Evolutionary conservation across 768 basidiomycete genomes (phyloP), one percentile per base, ranked within the genome.

Genomic region (Amanita molliuscula): DNA sequence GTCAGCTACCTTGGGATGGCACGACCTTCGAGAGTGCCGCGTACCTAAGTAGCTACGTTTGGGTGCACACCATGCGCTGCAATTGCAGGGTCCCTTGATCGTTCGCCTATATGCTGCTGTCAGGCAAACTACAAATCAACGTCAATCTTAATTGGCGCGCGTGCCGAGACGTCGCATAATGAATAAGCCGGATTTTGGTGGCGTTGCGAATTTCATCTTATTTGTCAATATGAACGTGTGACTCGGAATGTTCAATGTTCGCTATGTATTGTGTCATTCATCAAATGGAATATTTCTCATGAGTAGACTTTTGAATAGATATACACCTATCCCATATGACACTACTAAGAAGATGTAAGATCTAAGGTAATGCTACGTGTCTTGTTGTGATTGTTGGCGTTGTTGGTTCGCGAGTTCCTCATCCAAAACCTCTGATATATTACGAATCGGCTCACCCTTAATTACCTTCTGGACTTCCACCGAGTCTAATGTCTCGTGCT

Each of bases 401-500:
- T 43, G 41, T 58, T 59, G 37, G 50, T 61, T 68, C 52, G 70
- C 64, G 37, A 75, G 59, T 51, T 83, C 78, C 49, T 79, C 78
- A 48, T 79, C 71, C 55, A 87, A 61, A 44, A 82, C 77, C 59
- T 88, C 82, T 55, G 76, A 68, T 55, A 87, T 75, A 51, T 70
- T 75, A 51, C 84, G 80, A 65, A 91, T 86, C 47, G 76, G 72
- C 63, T 95, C 82, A 34, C 93, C 93, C 51, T 74, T 81, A 62
- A 97, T 77, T 21, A 94, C 91, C 66, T 78, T 83, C 59, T 75
- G 71, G 15, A 97, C 94, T 65, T 99, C 92, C 8, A 88, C 84
- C 35, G 78, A 72, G 56, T 84, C 82, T 55, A 99, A 70, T 16
- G 95, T 97, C 71, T 99, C 95, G 66, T 95, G 86, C 63, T 97